Conservation (phyloP, 192 early-diverging fungal genomes). For the Jimgerdemannia flammicorona region DNA sequence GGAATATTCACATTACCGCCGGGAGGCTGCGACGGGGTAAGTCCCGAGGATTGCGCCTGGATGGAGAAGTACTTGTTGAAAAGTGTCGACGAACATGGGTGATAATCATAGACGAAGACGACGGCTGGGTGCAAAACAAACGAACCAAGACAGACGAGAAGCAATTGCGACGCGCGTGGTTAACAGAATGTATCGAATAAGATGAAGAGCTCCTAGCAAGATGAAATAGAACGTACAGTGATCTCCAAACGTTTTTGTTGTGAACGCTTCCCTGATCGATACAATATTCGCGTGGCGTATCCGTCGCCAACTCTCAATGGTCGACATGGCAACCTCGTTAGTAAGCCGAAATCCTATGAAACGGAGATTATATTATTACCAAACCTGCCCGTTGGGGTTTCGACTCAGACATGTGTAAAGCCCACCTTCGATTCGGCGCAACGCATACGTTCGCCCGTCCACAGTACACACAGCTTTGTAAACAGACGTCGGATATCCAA, state of each 20-base stretch:
- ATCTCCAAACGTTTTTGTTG: slow-evolving; percentile 94
- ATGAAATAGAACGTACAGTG: slow-evolving; percentile 54
- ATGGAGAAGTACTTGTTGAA: slow-evolving; percentile 63
- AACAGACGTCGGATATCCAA: slow-evolving; percentile 68
- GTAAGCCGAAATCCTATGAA: slow-evolving; percentile 58
- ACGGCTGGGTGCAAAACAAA: slow-evolving; percentile 52
- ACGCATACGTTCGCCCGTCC: slow-evolving; percentile 82
- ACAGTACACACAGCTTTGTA: slow-evolving; percentile 83
- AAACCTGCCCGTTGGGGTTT: background rate
- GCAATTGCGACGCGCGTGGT: background rate
- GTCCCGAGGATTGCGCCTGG: slow-evolving; percentile 36
- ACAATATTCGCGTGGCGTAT: slow-evolving; percentile 83
- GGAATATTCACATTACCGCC: slow-evolving; percentile 43
- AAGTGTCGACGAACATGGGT: slow-evolving; percentile 77
- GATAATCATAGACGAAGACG: slow-evolving; percentile 94
- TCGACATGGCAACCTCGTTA: slow-evolving; percentile 78
- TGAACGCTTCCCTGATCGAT: slow-evolving; percentile 90
- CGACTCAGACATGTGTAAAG: too few species aligned
- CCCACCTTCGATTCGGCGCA: slow-evolving; percentile 80
- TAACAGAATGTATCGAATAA: background rate
- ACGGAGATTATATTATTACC: background rate
- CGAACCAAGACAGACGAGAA: background rate
- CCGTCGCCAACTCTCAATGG: slow-evolving; percentile 81
- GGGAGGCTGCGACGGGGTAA: slow-evolving; percentile 19
- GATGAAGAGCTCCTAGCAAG: background rate